These are phyloP conservation scores for Plectranthus barbatus DNA, from an alignment of 257 asterid genomes.

Conservation along the genomic window DNA sequence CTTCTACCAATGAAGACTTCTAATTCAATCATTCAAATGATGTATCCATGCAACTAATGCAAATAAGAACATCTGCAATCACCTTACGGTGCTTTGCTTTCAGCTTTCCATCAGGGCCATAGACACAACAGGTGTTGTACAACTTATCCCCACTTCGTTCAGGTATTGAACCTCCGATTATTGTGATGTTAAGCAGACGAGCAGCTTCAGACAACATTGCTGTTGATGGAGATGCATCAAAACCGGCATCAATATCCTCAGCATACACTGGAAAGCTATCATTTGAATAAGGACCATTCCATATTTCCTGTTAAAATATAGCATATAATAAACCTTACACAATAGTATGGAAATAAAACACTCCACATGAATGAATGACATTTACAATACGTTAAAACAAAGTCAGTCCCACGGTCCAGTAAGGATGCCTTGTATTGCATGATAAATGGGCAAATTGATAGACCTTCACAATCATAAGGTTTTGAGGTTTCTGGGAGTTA, in stretches of 20 bases:
- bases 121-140: conserved; percentile 86
- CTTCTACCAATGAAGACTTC: neutral
- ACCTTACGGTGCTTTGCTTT: conserved; percentile 97
- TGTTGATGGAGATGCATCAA: conserved; percentile 80
- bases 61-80: conserved; percentile 11
- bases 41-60: neutral
- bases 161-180: conserved; percentile 91
- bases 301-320: conserved; percentile 62
- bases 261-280: conserved; percentile 93
- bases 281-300: conserved; percentile 94
- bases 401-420: neutral
- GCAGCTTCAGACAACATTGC: conserved; percentile 90
- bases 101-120: conserved; percentile 76
- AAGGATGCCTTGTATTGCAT: neutral
- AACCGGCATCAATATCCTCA: conserved; percentile 92
- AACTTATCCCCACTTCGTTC: conserved; percentile 80
- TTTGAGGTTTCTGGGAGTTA: no score
- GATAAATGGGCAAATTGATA: neutral
- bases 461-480: neutral
- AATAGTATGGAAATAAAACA: neutral
- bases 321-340: neutral
- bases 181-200: conserved; percentile 56
- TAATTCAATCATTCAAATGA: neutral
- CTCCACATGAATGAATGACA: neutral
- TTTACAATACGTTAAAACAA: neutral